Conservation (phyloP, 306 rosid genomes). For the Begonia fuchsioides region DNA sequence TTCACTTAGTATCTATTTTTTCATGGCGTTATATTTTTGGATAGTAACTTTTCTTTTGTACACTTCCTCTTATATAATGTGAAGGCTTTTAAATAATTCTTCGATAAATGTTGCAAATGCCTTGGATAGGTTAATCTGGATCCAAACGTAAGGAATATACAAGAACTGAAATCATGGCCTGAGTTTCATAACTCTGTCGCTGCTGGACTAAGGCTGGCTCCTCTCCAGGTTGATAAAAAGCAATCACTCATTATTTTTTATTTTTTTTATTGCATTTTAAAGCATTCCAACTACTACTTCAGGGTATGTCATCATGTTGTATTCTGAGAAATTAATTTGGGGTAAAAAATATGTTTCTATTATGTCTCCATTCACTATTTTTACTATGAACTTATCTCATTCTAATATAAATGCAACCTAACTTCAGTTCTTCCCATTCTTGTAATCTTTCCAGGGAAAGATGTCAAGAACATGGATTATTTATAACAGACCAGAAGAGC, state of each 20-base stretch:
- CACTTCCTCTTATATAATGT: too few species aligned
- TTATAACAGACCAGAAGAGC: conserved; percentile 77
- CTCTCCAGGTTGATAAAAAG: conserved; percentile 61
- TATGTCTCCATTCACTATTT: not conserved
- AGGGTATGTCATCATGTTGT: too few species aligned
- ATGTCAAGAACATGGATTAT: conserved; percentile 93
- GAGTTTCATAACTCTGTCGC: conserved; percentile 98
- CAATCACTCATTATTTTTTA: conserved; percentile 3
- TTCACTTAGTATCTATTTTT: too few species aligned
- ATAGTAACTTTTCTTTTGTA: too few species aligned
- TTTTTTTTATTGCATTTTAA: not conserved
- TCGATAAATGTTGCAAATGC: not conserved
- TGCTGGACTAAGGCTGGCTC: conserved; percentile 92
- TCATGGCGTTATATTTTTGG: too few species aligned
- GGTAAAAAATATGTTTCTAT: too few species aligned
- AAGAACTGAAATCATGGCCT: conserved; percentile 89
- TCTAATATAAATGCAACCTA: too few species aligned
- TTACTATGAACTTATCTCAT: too few species aligned
- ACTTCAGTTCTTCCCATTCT: conserved; percentile 5
- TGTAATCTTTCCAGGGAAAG: conserved; percentile 54
- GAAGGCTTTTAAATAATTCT: too few species aligned
- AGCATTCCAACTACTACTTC: too few species aligned
- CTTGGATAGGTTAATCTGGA: conserved; percentile 71
- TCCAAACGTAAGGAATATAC: conserved; percentile 67
- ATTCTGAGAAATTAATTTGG: too few species aligned